Base-by-base conservation (phyloP, 1,284 basidiomycete species). In the Malassezia yamatoensis region DNA sequence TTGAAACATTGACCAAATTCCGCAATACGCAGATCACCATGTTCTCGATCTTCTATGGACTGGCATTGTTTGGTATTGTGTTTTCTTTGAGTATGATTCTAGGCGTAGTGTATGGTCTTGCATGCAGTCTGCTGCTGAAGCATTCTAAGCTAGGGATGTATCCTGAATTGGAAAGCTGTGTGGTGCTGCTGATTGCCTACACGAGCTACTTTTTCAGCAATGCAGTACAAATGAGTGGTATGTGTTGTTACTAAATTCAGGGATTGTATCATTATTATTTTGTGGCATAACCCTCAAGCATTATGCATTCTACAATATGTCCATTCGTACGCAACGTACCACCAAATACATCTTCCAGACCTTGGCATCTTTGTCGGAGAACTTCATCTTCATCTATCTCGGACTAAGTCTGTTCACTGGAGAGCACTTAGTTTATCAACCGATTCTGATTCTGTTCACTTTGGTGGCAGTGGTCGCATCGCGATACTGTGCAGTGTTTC, bases 271-370 rank as follows among this genome's bases (percentile, higher is more conserved):
- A 0, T 83, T 98, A 32, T 83, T 98, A 35, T 96, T 99, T 80
- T 98, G 93, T 75, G 93, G 93, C 58, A 96, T 99, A 76, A 99
- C 93, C 0, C 82, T 99, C 68, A 98, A 98, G 77, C 94, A 98
- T 76, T 98, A 99, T 71, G 93, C 93, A 3, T 96, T 96, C 75
- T 91, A 96, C 79, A 98, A 89, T 54, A 99, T 99, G 93, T 96
- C 90, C 4, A 82, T 83, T 24, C 83, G 88, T 52, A 96, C 94
- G 0, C 94, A 98, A 72, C 81, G 87, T 42, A 87, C 90, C 11
- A 90, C 87, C n/a, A 90, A 93, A 75, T 94, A 91, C 79, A 90
- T 66, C 15, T 70, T 74, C 56, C 69, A 72, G 45, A 74, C 71
- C 3, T 60, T 74, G 11, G 68, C 72, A 44, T 73, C 56, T 39